A percentile compares a stretch with the other conserved stretches of the same genome.
Conservation (phyloP, 306 rosid genomes). For the Prunus mira region DNA sequence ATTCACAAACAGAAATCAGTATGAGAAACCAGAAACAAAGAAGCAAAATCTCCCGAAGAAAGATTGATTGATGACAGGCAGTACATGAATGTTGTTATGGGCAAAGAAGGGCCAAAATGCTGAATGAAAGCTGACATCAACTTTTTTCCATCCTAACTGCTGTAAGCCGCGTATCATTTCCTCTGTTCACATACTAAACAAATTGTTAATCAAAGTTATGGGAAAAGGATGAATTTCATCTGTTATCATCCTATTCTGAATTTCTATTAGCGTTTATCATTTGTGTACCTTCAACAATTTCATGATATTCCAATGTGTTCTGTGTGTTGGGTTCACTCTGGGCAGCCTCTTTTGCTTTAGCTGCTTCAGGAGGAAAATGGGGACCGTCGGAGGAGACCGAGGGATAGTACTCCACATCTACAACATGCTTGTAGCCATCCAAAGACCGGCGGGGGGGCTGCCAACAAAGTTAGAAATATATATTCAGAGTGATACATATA, state of each 20-base stretch:
- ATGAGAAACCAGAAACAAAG: conserved; percentile 9
- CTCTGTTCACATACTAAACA: conserved; percentile 48
- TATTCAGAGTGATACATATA: conserved; percentile 22
- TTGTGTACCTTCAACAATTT: conserved; percentile 80
- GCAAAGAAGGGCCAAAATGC: conserved; percentile 91
- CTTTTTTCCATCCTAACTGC: conserved; percentile 86
- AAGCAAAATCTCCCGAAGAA: conserved; percentile 3
- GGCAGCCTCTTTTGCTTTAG: conserved; percentile 84
- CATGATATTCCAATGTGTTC: conserved; percentile 78
- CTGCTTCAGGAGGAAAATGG: conserved; percentile 75
- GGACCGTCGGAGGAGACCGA: conserved; percentile 74
- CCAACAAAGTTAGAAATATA: conserved; percentile 30
- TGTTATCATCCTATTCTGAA: conserved; percentile 14
- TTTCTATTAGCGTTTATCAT: conserved; percentile 2
- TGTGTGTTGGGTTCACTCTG: conserved; percentile 65
- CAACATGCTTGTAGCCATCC: conserved; percentile 93
- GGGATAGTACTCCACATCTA: conserved; percentile 73
- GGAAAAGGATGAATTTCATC: neutral
- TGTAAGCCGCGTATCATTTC: conserved; percentile 84
- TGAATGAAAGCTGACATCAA: conserved; percentile 91
- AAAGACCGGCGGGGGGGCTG: conserved; percentile 79
- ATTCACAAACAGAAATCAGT: conserved; percentile 17
- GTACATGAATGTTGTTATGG: conserved; percentile 96
- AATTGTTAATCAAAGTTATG: conserved; percentile 7
- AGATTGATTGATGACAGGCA: neutral